Conservation (phyloP, 176 grass and related monocot species). For the Saccharum officinarum region DNA sequence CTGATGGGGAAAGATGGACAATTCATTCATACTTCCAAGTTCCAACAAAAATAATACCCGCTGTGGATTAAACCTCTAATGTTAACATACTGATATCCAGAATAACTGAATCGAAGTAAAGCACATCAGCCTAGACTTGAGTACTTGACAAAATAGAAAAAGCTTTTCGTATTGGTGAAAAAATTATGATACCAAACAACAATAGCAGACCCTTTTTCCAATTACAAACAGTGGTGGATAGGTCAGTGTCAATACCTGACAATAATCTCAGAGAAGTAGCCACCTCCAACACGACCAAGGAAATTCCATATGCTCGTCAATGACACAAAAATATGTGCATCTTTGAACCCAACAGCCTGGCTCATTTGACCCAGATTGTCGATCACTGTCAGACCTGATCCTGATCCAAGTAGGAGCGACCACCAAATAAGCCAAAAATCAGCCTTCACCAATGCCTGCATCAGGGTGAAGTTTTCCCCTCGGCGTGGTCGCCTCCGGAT, state of each 20-base stretch:
- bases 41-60: not conserved
- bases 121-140: not conserved
- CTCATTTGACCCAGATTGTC: conserved; percentile 97
- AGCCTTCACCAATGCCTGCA: conserved; percentile 80
- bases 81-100: not conserved
- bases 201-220: not conserved
- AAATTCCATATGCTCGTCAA: conserved; percentile 96
- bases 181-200: not conserved
- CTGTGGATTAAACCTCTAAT: not conserved
- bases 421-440: conserved; percentile 98
- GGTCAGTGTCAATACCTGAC: conserved; percentile 58
- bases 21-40: not conserved
- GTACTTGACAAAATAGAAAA: conserved; percentile 3
- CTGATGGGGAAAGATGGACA: not conserved
- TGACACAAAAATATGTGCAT: conserved; percentile 74
- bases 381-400: conserved; percentile 85
- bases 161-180: not conserved
- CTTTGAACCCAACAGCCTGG: conserved; percentile 72
- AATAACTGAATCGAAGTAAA: conserved; percentile 18
- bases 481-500: conserved; percentile 67
- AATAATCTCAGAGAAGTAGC: conserved; percentile 93
- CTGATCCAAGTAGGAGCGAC: conserved; percentile 76
- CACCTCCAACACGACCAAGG: conserved; percentile 84
- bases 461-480: conserved; percentile 88
- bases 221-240: not conserved